A percentile compares a stretch with the other conserved stretches of the same genome.
phyloP scores from a whole-genome alignment of 768 basidiomycete genomes.

The Daedalea quercina region DNA sequence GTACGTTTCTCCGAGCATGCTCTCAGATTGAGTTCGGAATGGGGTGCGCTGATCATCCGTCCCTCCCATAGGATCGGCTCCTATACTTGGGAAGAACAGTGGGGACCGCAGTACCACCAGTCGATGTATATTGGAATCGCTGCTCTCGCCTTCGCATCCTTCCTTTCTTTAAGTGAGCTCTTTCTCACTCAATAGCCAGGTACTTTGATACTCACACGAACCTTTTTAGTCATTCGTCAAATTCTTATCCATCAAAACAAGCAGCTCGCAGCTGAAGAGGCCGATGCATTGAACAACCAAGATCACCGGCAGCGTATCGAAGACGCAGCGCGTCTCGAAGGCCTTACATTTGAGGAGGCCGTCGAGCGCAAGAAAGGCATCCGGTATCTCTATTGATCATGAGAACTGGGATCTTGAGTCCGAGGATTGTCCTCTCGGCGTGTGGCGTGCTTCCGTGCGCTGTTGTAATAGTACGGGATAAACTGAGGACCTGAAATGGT shows the following conservation, averaged over 20 bases:
- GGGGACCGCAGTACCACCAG: slow-evolving; percentile 57
- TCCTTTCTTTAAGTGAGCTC: slow-evolving; percentile 29
- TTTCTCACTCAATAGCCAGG: slow-evolving; percentile 16
- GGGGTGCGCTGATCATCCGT: neutral
- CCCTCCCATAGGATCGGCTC: slow-evolving; percentile 42
- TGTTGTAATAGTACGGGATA: no score
- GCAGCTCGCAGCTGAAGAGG: slow-evolving; percentile 42
- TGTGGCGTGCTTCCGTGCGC: no score
- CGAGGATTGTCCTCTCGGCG: no score
- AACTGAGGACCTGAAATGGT: no score
- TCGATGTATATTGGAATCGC: slow-evolving; percentile 48
- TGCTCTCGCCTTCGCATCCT: slow-evolving; percentile 24
- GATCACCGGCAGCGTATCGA: slow-evolving; percentile 44
- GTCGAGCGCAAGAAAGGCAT: slow-evolving; percentile 50
- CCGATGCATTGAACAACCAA: slow-evolving; percentile 30
- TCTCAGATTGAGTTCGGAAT: neutral
- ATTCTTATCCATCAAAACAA: slow-evolving; percentile 44
- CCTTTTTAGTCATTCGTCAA: slow-evolving; percentile 32
- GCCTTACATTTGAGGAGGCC: slow-evolving; percentile 54
- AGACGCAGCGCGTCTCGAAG: slow-evolving; percentile 53
- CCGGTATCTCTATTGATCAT: slow-evolving; percentile 54
- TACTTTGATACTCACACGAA: neutral
- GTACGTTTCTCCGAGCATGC: slow-evolving; percentile 27
- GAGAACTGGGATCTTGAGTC: neutral
- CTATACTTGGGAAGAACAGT: slow-evolving; percentile 51